These are phyloP conservation scores for Verticillium nubilum DNA, from an alignment of 2,329 filamentous ascomycete genomes.

Conservation along the genomic window DNA sequence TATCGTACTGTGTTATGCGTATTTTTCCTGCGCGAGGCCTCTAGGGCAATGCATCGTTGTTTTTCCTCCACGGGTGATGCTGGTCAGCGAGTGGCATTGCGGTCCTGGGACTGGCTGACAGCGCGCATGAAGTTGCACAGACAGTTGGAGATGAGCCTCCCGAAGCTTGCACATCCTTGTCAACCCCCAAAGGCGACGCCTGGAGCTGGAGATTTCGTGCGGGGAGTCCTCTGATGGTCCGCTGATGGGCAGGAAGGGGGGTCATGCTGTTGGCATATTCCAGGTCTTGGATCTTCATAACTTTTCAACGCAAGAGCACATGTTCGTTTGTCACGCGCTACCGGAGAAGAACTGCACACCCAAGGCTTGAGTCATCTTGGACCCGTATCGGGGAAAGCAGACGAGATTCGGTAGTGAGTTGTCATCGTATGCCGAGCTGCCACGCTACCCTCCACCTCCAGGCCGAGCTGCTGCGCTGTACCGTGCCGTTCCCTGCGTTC, in stretches of 20 bases:
- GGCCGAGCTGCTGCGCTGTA: background rate
- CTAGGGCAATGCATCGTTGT: background rate
- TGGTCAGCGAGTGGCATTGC: background rate
- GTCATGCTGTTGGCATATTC: background rate
- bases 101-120: background rate
- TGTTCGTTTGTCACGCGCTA: background rate
- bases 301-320: background rate
- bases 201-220: background rate
- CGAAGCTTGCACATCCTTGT: background rate
- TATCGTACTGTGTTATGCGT: background rate
- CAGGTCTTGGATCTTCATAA: background rate
- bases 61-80: background rate
- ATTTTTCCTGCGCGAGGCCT: background rate
- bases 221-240: background rate
- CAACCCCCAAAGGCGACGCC: background rate
- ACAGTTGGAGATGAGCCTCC: slow-evolving; percentile 12
- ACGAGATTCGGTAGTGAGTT: background rate
- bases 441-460: background rate
- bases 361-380: background rate
- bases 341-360: background rate
- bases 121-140: slow-evolving; percentile 13
- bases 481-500: background rate
- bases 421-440: background rate
- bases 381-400: background rate
- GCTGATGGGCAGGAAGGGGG: background rate